phyloP scores from a whole-genome alignment of 2,329 filamentous ascomycete genomes.

The Hymenoscyphus fraxineus region DNA sequence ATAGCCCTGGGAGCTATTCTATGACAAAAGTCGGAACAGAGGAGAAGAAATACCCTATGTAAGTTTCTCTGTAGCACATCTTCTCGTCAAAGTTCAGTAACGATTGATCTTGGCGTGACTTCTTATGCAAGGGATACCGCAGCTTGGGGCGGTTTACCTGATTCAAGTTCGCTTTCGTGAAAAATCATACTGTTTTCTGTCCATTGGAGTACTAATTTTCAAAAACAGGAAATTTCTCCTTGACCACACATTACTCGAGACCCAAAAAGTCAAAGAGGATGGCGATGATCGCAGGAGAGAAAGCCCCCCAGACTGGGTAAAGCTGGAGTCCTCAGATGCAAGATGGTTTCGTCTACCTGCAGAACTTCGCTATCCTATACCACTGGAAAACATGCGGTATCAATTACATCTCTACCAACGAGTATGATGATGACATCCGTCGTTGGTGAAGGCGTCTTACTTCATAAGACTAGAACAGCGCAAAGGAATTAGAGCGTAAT shows the following conservation, averaged over 20 bases:
- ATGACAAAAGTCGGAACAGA: conserved; percentile 64
- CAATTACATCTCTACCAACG: conserved; percentile 78
- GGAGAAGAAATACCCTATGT: conserved; percentile 77
- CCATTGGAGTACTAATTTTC: neutral
- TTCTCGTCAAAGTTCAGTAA: too few species aligned
- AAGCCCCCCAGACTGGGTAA: conserved; percentile 59
- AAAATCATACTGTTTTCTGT: too few species aligned
- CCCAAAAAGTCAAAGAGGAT: conserved; percentile 16
- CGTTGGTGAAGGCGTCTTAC: too few species aligned
- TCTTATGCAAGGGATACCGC: too few species aligned
- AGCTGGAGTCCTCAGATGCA: conserved; percentile 70
- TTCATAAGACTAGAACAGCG: too few species aligned
- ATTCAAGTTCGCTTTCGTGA: too few species aligned
- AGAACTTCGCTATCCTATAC: conserved; percentile 71
- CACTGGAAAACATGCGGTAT: conserved; percentile 91
- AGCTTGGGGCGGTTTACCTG: too few species aligned
- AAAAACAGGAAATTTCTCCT: conserved; percentile 65
- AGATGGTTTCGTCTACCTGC: conserved; percentile 77
- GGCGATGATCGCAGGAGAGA: conserved; percentile 37
- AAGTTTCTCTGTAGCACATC: neutral
- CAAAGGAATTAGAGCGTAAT: too few species aligned
- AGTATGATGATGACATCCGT: conserved; percentile 25
- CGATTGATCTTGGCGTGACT: too few species aligned
- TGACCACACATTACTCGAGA: conserved; percentile 68
- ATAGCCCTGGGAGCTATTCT: conserved; percentile 92